phyloP scores from a whole-genome alignment of 805 yeast genomes.

The Candida multigemmis region DNA sequence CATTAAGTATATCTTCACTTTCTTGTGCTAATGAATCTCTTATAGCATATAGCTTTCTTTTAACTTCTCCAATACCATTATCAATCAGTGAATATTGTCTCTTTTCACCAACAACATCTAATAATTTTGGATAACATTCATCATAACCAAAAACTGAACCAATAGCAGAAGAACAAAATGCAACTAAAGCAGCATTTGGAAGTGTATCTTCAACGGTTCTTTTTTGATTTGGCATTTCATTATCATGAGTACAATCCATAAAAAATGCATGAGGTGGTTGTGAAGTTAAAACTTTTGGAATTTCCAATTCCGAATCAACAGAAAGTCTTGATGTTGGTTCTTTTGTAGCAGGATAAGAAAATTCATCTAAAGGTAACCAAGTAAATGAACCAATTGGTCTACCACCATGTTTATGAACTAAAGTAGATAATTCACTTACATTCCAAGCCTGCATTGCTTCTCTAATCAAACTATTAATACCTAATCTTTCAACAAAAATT shows the following conservation, averaged over 20 bases:
- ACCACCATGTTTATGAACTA: constrained; percentile 91
- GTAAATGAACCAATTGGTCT: constrained; percentile 88
- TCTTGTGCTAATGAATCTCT: constrained; percentile 49
- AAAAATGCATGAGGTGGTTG: constrained; percentile 87
- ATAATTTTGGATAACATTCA: constrained; percentile 75
- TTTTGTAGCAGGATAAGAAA: constrained; percentile 53
- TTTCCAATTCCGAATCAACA: constrained; percentile 44
- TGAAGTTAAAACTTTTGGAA: constrained; percentile 57
- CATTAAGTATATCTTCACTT: constrained; percentile 42
- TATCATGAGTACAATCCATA: constrained; percentile 98
- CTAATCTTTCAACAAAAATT: constrained; percentile 82
- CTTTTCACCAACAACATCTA: constrained; percentile 73
- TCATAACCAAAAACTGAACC: constrained; percentile 94
- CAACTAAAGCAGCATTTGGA: constrained; percentile 90
- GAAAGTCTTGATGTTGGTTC: constrained; percentile 19
- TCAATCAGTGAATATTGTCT: constrained; percentile 50
- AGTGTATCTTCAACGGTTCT: constrained; percentile 91
- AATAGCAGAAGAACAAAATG: constrained; percentile 86
- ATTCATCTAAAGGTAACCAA: constrained; percentile 69
- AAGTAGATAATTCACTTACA: constrained; percentile 74
- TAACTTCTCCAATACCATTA: constrained; percentile 71
- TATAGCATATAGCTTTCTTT: constrained; percentile 48
- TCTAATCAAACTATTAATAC: constrained; percentile 80
- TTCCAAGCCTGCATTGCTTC: constrained; percentile 98
- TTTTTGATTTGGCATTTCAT: constrained; percentile 80